Conservation (phyloP, 2,329 filamentous ascomycete species). For the Pseudogymnoascus pannorum region DNA sequence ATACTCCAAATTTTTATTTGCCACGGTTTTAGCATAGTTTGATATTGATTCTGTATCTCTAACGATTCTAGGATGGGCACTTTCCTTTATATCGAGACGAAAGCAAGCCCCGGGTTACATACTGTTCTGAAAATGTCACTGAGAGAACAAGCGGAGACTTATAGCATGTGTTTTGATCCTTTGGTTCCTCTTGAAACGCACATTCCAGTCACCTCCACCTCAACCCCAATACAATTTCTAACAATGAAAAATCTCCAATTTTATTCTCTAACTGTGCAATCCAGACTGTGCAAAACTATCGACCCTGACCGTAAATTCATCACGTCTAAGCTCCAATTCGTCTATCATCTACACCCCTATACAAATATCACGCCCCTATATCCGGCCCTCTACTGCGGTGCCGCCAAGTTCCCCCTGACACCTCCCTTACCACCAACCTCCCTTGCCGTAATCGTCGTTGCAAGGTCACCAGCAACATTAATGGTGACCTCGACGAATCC, state of each 20-base stretch:
- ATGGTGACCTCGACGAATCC: slow-evolving; percentile 91
- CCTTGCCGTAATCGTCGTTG: slow-evolving; percentile 70
- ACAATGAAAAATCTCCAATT: slow-evolving; percentile 1
- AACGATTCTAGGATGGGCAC: too few species aligned
- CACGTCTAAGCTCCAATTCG: slow-evolving; percentile 6
- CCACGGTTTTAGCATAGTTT: too few species aligned
- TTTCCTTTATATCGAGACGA: too few species aligned
- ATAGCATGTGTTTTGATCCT: not conserved
- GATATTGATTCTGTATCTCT: too few species aligned
- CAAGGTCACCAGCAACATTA: slow-evolving; percentile 74
- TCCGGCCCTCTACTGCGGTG: slow-evolving; percentile 19
- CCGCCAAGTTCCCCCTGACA: slow-evolving; percentile 25
- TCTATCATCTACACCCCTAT: slow-evolving; percentile 7
- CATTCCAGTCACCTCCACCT: too few species aligned
- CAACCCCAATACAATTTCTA: not conserved
- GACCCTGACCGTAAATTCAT: slow-evolving; percentile 7
- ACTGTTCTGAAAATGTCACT: too few species aligned
- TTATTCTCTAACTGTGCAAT: slow-evolving; percentile 3
- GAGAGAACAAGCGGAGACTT: too few species aligned
- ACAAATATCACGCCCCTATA: not conserved
- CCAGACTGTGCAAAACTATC: slow-evolving; percentile 5
- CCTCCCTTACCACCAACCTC: slow-evolving; percentile 58
- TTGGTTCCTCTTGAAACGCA: not conserved
- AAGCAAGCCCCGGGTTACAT: too few species aligned
- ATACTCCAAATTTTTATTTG: too few species aligned